These are phyloP conservation scores for Dioscorea dumetorum DNA, from an alignment of 106 monocot genomes.

Conservation along the genomic window DNA sequence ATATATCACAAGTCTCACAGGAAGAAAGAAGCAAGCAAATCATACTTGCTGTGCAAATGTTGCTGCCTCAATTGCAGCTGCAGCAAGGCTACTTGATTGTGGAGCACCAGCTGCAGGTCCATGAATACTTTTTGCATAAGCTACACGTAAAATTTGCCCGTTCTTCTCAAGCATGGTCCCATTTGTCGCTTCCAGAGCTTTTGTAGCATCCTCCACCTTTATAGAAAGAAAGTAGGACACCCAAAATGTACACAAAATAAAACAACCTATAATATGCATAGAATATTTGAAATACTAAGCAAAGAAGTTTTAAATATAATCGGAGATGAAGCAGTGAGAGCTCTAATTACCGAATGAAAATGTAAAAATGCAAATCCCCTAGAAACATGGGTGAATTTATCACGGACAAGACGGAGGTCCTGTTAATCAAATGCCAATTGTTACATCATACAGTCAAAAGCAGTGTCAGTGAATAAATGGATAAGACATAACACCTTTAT, in stretches of 20 bases:
- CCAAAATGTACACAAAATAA: slow-evolving; percentile 4
- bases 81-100: slow-evolving; percentile 88
- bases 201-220: slow-evolving; percentile 95
- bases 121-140: slow-evolving; percentile 93
- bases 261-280: background rate
- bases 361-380: slow-evolving; percentile 96
- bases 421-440: slow-evolving; percentile 18
- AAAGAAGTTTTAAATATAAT: too few species aligned
- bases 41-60: slow-evolving; percentile 92
- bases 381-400: slow-evolving; percentile 98
- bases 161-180: slow-evolving; percentile 80
- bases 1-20: background rate
- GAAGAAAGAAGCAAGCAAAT: slow-evolving; percentile 4
- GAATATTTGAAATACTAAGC: too few species aligned
- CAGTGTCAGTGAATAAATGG: background rate
- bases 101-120: slow-evolving; percentile 58
- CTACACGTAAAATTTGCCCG: slow-evolving; percentile 90
- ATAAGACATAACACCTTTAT: slow-evolving; percentile 45
- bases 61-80: slow-evolving; percentile 99
- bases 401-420: slow-evolving; percentile 94
- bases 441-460: background rate
- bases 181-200: slow-evolving; percentile 94
- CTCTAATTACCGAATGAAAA: slow-evolving; percentile 72
- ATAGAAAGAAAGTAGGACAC: background rate
- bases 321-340: background rate